These are phyloP conservation scores for Plasmopara halstedii DNA, from an alignment of 352 stramenopile genomes.

Conservation along the genomic window DNA sequence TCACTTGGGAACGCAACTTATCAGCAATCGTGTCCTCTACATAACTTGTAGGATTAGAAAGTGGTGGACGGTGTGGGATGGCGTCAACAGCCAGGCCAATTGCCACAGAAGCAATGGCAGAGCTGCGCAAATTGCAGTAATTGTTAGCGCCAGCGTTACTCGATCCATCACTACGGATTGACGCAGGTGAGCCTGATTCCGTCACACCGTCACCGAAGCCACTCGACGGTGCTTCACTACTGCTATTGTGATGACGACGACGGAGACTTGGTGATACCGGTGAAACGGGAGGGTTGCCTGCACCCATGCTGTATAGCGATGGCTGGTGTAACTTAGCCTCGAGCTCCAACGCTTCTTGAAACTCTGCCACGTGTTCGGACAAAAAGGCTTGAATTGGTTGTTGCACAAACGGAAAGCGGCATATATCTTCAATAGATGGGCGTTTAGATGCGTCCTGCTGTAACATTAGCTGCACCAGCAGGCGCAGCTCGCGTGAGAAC, in stretches of 20 bases:
- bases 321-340: constrained; percentile 85
- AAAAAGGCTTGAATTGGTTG: constrained; percentile 78
- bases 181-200: constrained; percentile 34
- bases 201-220: constrained; percentile 22
- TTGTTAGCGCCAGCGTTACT: constrained; percentile 38
- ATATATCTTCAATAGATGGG: constrained; percentile 86
- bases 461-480: constrained; percentile 84
- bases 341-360: constrained; percentile 78
- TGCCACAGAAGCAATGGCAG: constrained; percentile 42
- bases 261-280: constrained; percentile 34
- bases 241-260: constrained; percentile 44
- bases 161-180: constrained; percentile 28
- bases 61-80: constrained; percentile 26
- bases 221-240: constrained; percentile 25
- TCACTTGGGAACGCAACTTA: constrained; percentile 47
- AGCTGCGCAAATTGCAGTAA: constrained; percentile 40
- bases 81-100: constrained; percentile 44
- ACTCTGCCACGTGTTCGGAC: constrained; percentile 78
- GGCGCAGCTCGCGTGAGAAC: constrained; percentile 72
- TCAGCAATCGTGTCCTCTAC: constrained; percentile 61
- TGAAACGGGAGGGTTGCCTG: constrained; percentile 23
- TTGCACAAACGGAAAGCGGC: constrained; percentile 82
- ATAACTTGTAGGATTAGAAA: constrained; percentile 26
- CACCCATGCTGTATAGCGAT: constrained; percentile 46
- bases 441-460: constrained; percentile 81